These are phyloP conservation scores for Barnettozyma siamensis DNA, from an alignment of 805 yeast species.

Conservation along the genomic window DNA sequence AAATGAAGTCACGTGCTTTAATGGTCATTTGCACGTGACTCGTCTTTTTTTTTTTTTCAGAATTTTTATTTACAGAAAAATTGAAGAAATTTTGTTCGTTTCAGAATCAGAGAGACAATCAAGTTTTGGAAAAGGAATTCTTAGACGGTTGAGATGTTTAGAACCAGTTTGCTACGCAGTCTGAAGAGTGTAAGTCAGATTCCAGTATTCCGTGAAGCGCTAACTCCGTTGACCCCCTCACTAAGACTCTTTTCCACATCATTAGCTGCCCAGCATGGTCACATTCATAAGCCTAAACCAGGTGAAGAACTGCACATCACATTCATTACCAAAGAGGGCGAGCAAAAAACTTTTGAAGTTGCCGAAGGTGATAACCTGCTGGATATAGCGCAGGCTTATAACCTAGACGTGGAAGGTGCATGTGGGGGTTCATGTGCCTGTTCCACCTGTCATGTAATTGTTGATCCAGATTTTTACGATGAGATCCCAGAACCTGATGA, in stretches of 20 bases:
- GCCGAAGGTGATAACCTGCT: slow-evolving; percentile 87
- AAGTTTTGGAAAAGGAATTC: too few relatives aligned
- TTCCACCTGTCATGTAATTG: slow-evolving; percentile 94
- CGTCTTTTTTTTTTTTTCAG: not conserved
- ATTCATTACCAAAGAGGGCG: slow-evolving; percentile 88
- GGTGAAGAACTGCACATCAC: slow-evolving; percentile 90
- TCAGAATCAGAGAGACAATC: too few relatives aligned
- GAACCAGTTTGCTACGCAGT: not conserved
- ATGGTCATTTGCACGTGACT: not conserved
- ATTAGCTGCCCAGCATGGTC: slow-evolving; percentile 55
- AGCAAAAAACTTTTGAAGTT: slow-evolving; percentile 74
- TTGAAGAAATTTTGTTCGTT: not conserved
- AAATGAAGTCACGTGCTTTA: not conserved
- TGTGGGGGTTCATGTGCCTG: slow-evolving; percentile 99
- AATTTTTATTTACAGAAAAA: too few relatives aligned
- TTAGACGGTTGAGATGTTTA: not conserved
- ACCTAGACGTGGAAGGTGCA: slow-evolving; percentile 95
- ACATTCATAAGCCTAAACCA: slow-evolving; percentile 81
- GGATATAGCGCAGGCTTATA: slow-evolving; percentile 92
- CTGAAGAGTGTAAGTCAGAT: not conserved
- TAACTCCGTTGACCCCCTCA: not conserved
- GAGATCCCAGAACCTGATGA: slow-evolving; percentile 91
- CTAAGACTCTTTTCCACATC: slow-evolving; percentile 28
- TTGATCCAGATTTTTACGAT: slow-evolving; percentile 93
- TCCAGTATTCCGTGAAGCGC: too few relatives aligned